Evolutionary conservation across 352 stramenopile genomes (phyloP).

Genomic region (Pythium volutum): DNA sequence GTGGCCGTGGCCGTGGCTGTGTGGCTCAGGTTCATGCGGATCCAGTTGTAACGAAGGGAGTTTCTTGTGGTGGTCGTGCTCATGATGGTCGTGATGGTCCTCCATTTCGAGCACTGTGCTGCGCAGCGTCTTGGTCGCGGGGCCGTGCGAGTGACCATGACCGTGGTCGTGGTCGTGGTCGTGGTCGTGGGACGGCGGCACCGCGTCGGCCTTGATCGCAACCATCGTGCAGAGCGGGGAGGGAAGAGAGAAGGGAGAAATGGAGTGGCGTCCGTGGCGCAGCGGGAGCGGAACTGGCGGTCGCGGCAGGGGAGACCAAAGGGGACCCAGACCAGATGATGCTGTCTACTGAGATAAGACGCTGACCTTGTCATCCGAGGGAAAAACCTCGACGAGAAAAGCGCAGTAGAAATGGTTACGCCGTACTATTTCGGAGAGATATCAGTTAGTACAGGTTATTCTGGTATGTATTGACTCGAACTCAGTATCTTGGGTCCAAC

Average conservation of each 20-base stretch:
- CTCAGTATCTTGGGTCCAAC: no score
- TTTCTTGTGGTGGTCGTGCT: slow-evolving; percentile 1
- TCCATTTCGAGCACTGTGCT: slow-evolving; percentile 18
- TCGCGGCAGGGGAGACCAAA: neutral
- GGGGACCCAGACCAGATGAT: neutral
- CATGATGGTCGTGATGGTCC: slow-evolving; percentile 2
- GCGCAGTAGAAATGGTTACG: neutral
- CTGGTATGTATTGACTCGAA: neutral
- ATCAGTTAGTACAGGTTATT: neutral
- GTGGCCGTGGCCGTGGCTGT: slow-evolving; percentile 29
- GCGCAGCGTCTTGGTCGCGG: slow-evolving; percentile 2
- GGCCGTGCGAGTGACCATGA: no score
- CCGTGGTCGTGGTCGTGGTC: slow-evolving; percentile 14
- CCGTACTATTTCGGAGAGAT: neutral
- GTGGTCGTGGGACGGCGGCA: slow-evolving; percentile 1
- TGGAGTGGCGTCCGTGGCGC: neutral
- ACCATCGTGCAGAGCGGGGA: slow-evolving; percentile 1
- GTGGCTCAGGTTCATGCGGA: slow-evolving; percentile 9
- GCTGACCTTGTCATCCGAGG: neutral
- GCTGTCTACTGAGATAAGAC: slow-evolving; percentile 17
- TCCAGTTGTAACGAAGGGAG: slow-evolving; percentile 25
- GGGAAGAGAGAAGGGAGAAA: neutral
- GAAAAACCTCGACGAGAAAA: slow-evolving; percentile 5
- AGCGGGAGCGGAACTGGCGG: neutral
- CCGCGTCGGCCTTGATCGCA: slow-evolving; percentile 12